Evolutionary conservation across 2,329 filamentous ascomycete species (phyloP).

Genomic region (Stemphylium lycopersici): DNA sequence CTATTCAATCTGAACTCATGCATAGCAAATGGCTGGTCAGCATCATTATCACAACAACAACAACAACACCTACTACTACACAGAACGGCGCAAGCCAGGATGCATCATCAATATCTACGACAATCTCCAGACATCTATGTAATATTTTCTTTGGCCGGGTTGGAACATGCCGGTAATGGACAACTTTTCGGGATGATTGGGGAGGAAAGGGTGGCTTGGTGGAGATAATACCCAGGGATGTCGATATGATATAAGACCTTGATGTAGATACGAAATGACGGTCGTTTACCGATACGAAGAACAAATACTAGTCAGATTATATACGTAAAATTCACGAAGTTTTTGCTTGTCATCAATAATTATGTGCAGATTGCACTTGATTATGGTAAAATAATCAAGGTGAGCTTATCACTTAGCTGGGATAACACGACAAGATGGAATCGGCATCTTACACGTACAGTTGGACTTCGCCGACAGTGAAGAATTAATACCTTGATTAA

Average conservation of each 20-base stretch:
- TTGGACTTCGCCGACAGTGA: too few relatives aligned
- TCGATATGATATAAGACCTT: conserved; percentile 13
- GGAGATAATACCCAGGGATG: conserved; percentile 16
- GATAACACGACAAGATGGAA: not conserved
- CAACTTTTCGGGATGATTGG: conserved; percentile 20
- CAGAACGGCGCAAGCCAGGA: conserved; percentile 33
- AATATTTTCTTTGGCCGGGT: conserved; percentile 23
- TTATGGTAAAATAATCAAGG: too few relatives aligned
- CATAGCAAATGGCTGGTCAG: conserved; percentile 37
- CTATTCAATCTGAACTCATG: conserved; percentile 20
- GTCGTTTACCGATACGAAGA: conserved; percentile 13
- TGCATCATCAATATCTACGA: conserved; percentile 19
- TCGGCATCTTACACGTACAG: too few relatives aligned
- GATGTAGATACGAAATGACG: conserved; percentile 22
- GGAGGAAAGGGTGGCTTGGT: conserved; percentile 4
- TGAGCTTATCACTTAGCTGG: too few relatives aligned
- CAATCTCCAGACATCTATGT: conserved; percentile 19
- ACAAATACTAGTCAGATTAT: conserved; percentile 7
- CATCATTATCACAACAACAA: conserved; percentile 27
- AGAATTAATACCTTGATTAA: too few relatives aligned
- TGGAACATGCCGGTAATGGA: conserved; percentile 45
- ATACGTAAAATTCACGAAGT: not conserved
- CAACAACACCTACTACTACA: conserved; percentile 1
- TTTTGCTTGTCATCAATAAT: not conserved
- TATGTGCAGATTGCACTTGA: not conserved